These are phyloP conservation scores for Tinospora cordifolia DNA, from an alignment of 164 flowering plant species.

Conservation along the genomic window DNA sequence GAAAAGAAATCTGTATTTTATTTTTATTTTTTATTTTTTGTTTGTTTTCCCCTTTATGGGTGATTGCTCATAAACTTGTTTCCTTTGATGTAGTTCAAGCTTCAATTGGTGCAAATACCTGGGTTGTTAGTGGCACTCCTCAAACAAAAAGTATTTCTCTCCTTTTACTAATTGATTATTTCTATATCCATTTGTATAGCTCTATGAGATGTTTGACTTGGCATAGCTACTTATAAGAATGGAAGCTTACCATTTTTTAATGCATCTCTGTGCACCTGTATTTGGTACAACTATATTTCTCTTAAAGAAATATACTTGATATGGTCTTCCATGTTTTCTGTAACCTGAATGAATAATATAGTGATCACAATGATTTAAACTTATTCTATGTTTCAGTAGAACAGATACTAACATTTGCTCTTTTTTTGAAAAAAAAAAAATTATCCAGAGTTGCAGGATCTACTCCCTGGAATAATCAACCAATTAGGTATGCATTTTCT, in stretches of 20 bases:
- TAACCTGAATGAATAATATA: not conserved
- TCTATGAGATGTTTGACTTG: not conserved
- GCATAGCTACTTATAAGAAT: not conserved
- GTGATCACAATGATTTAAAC: not conserved
- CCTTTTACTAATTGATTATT: not conserved
- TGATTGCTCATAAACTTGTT: not conserved
- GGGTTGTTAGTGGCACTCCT: slow-evolving; percentile 92
- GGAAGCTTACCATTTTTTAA: not conserved
- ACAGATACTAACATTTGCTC: slow-evolving; percentile 2
- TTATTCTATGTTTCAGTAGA: not conserved
- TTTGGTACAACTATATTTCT: too few relatives aligned
- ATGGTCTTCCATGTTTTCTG: too few relatives aligned
- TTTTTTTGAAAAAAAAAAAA: too few relatives aligned
- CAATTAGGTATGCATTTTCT: slow-evolving; percentile 33
- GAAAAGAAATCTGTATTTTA: not conserved
- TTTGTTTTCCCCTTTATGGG: not conserved
- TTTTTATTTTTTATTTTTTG: too few relatives aligned
- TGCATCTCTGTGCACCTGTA: too few relatives aligned
- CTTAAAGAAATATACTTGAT: too few relatives aligned
- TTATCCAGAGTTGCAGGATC: slow-evolving; percentile 47
- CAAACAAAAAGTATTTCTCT: slow-evolving; percentile 64
- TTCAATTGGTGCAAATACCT: slow-evolving; percentile 81
- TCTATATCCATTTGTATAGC: not conserved
- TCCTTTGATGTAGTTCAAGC: slow-evolving; percentile 71
- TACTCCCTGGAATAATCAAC: slow-evolving; percentile 57